Percentiles rank a stretch among this genome's conserved stretches.
Evolutionary conservation across 2,329 filamentous ascomycete genomes (phyloP).

Genomic region (Botryotinia convoluta): DNA sequence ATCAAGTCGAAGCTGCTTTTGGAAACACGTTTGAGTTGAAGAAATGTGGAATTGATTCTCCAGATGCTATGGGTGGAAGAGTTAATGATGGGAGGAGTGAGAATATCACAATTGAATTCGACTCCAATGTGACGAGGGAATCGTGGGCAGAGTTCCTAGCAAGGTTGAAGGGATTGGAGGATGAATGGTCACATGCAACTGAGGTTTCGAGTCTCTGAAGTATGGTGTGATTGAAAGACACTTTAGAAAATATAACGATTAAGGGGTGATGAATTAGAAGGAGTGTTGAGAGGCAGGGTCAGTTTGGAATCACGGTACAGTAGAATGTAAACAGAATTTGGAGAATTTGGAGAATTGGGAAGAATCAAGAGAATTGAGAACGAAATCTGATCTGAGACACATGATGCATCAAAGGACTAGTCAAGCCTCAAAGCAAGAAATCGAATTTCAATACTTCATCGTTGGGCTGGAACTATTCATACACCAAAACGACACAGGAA

Average conservation of each 20-base stretch:
- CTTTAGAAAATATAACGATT: neutral
- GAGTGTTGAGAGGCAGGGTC: neutral
- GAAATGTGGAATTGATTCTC: constrained; percentile 30
- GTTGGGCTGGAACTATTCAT: neutral
- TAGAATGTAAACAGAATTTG: neutral
- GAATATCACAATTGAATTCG: constrained; percentile 33
- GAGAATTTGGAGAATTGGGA: neutral
- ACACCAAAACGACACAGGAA: neutral
- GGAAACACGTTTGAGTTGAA: constrained; percentile 27
- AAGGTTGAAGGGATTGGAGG: constrained; percentile 26
- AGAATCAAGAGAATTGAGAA: neutral
- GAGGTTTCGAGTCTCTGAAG: constrained; percentile 1
- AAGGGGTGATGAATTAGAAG: too few relatives aligned
- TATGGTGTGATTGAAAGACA: neutral
- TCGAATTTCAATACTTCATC: neutral
- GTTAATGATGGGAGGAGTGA: constrained; percentile 32
- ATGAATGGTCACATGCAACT: constrained; percentile 29
- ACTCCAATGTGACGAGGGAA: constrained; percentile 24
- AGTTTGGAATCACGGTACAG: too few relatives aligned
- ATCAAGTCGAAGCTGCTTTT: constrained; percentile 31
- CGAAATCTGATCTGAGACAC: neutral
- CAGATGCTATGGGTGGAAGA: constrained; percentile 31
- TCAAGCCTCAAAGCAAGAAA: neutral
- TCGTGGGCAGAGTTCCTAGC: constrained; percentile 29
- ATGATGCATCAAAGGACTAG: neutral